Conservation (phyloP, 1,284 basidiomycete species). For the Sporisorium graminicola region DNA sequence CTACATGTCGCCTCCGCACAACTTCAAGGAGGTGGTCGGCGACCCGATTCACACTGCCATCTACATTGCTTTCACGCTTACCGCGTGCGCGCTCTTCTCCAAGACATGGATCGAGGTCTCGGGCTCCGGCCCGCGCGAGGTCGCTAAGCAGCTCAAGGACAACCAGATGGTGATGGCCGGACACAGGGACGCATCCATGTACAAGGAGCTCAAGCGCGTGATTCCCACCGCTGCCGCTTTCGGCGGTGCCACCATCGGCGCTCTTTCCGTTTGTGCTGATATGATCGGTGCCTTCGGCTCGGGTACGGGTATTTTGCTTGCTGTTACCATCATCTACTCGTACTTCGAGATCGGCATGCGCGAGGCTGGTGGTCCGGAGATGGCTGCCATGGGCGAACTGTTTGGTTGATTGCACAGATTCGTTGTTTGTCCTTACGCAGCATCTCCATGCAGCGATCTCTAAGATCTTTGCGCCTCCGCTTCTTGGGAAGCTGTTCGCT, state of each 20-base stretch:
- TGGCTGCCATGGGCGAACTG: constrained; percentile 71
- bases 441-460: background rate
- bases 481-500: background rate
- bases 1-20: constrained; percentile 97
- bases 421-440: background rate
- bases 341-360: constrained; percentile 74
- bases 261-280: constrained; percentile 94
- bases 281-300: constrained; percentile 95
- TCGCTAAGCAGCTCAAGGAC: constrained; percentile 98
- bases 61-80: constrained; percentile 92
- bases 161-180: constrained; percentile 99
- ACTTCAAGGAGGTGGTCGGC: constrained; percentile 83
- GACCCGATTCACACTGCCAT: constrained; percentile 94
- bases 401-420: constrained; percentile 49
- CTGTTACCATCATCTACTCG: constrained; percentile 93
- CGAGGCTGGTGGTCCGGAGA: constrained; percentile 72
- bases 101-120: constrained; percentile 99
- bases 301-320: constrained; percentile 97
- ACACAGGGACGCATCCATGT: constrained; percentile 96
- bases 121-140: constrained; percentile 91
- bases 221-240: constrained; percentile 98
- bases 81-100: constrained; percentile 95
- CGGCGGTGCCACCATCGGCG: constrained; percentile 93
- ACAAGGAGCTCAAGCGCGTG: constrained; percentile 97
- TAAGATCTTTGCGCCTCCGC: too few species aligned